Conservation (phyloP, 805 yeast species). For the Torulaspora franciscae region DNA sequence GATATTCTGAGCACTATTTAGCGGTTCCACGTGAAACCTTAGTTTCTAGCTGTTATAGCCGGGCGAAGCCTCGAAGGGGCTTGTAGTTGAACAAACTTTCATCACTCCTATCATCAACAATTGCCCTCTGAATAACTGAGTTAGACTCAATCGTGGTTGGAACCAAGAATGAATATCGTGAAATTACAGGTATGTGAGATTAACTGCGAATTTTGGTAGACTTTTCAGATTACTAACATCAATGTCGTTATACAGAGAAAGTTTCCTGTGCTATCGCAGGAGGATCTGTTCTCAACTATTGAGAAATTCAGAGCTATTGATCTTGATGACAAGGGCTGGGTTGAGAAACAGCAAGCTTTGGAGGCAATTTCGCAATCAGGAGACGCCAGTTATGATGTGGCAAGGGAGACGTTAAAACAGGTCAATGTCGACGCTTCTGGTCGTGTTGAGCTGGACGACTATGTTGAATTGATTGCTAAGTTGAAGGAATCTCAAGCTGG, state of each 20-base stretch:
- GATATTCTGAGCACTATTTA: not conserved
- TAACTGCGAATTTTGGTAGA: not conserved
- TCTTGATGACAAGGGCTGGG: conserved; percentile 88
- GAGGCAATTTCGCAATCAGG: conserved; percentile 78
- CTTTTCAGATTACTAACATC: conserved; percentile 9
- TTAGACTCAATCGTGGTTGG: not conserved
- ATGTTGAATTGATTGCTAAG: conserved; percentile 77
- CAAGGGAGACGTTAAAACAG: conserved; percentile 85
- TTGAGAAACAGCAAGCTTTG: conserved; percentile 84
- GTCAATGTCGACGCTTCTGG: conserved; percentile 96
- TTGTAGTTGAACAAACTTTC: not conserved
- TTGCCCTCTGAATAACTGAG: not conserved
- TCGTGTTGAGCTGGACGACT: conserved; percentile 93
- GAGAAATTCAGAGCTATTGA: conserved; percentile 86
- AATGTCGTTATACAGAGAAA: conserved; percentile 48
- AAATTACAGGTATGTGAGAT: conserved; percentile 49
- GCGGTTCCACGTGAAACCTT: conserved; percentile 1
- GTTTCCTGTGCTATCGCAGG: conserved; percentile 80
- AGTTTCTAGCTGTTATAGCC: not conserved
- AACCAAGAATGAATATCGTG: conserved; percentile 54
- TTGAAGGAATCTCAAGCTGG: conserved; percentile 46
- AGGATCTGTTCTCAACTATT: conserved; percentile 77
- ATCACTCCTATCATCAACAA: not conserved
- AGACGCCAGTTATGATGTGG: conserved; percentile 79
- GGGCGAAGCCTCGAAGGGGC: conserved; percentile 6